phyloP scores from a whole-genome alignment of 2,329 filamentous ascomycete species.

The Colletotrichum sp. region DNA sequence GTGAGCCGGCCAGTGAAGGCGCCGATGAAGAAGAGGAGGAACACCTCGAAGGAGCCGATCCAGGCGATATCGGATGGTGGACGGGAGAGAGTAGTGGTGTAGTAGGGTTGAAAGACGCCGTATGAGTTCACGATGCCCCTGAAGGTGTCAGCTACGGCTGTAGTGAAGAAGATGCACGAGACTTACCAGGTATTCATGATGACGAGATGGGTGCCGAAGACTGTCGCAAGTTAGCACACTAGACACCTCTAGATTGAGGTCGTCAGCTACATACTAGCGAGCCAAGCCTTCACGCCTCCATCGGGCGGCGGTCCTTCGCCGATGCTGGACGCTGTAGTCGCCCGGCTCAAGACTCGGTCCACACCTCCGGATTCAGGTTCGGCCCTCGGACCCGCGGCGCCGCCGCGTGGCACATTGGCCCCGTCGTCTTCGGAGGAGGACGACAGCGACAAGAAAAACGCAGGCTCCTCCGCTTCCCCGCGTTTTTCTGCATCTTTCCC shows the following conservation, averaged over 20 bases:
- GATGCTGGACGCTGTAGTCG: constrained; percentile 42
- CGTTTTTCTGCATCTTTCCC: neutral
- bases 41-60: constrained; percentile 61
- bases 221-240: constrained; percentile 24
- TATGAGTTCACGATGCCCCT: constrained; percentile 61
- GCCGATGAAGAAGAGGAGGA: constrained; percentile 60
- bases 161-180: neutral
- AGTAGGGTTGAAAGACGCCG: constrained; percentile 61
- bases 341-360: constrained; percentile 43
- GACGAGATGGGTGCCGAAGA: constrained; percentile 46
- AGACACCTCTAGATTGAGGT: neutral
- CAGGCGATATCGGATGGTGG: constrained; percentile 53
- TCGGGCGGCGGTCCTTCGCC: constrained; percentile 55
- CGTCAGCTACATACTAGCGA: constrained; percentile 37
- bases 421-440: neutral
- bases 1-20: constrained; percentile 57
- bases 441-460: neutral
- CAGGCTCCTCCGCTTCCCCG: neutral
- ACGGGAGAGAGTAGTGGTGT: constrained; percentile 41
- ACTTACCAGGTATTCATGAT: constrained; percentile 55
- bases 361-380: constrained; percentile 27
- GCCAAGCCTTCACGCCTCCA: constrained; percentile 53
- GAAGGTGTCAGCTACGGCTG: neutral
- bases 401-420: neutral
- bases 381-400: neutral